These are phyloP conservation scores for Gillenia trifoliata DNA, from an alignment of 306 rosid species.

Conservation along the genomic window DNA sequence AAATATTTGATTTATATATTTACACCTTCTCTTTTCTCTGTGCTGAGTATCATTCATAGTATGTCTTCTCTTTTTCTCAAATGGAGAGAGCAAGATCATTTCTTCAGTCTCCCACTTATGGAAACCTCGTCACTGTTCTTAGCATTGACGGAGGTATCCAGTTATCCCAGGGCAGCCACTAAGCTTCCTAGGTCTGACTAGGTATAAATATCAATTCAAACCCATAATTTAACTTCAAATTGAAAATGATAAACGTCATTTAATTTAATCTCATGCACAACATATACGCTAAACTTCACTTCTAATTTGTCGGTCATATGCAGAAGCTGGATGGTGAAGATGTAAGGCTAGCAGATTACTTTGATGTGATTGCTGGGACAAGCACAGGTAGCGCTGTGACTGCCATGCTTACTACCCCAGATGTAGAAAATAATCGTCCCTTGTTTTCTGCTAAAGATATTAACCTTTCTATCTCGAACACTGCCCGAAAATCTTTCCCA, in stretches of 20 bases:
- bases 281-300: not conserved
- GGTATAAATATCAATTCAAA: conserved; percentile 19
- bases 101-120: conserved; percentile 51
- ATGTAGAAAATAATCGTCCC: conserved; percentile 27
- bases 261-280: not conserved
- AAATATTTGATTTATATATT: too few species aligned
- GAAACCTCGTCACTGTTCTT: conserved; percentile 53
- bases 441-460: conserved; percentile 34
- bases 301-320: not conserved
- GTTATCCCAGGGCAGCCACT: conserved; percentile 68
- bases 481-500: conserved; percentile 39
- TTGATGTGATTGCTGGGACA: conserved; percentile 35
- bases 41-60: not conserved
- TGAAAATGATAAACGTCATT: not conserved
- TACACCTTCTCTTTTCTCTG: too few species aligned
- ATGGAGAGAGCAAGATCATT: conserved; percentile 26
- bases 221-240: not conserved
- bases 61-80: not conserved
- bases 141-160: conserved; percentile 64
- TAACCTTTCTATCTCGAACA: conserved; percentile 34
- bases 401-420: conserved; percentile 36
- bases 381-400: conserved; percentile 44
- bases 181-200: conserved; percentile 56
- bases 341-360: conserved; percentile 32
- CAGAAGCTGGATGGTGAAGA: conserved; percentile 27